phyloP scores from a whole-genome alignment of 202 grass and related monocot genomes.

The Tripidium arundinaceum region DNA sequence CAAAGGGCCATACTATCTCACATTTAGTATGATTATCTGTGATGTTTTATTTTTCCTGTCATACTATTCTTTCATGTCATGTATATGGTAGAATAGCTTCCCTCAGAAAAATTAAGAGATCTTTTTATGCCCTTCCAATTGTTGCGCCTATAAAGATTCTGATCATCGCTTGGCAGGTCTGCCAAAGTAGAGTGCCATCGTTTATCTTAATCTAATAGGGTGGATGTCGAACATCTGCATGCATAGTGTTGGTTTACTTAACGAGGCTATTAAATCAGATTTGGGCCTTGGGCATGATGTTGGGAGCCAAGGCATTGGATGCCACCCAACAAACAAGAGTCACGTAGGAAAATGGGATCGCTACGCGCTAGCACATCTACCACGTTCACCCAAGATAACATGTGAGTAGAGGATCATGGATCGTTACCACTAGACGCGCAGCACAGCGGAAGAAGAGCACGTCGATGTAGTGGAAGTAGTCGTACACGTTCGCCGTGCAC shows the following conservation, averaged over 20 bases:
- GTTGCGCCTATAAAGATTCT: background rate
- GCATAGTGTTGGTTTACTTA: background rate
- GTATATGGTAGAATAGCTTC: too few species aligned
- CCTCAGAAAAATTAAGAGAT: background rate
- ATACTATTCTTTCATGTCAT: too few species aligned
- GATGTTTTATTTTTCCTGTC: too few species aligned
- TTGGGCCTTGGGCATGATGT: background rate
- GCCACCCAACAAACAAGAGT: background rate
- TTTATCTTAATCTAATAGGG: background rate
- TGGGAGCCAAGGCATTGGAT: background rate
- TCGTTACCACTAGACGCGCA: too few species aligned
- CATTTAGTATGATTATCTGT: background rate
- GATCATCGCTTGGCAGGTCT: background rate
- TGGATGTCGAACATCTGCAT: background rate
- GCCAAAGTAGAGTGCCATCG: too few species aligned
- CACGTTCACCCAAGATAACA: too few species aligned
- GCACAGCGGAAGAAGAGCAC: too few species aligned
- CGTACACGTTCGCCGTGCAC: too few species aligned
- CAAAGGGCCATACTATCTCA: background rate
- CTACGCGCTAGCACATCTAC: too few species aligned
- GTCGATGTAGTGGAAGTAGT: too few species aligned
- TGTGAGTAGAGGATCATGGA: too few species aligned
- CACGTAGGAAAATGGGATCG: too few species aligned
- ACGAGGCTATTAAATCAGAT: background rate
- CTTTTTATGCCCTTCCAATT: background rate